Percentiles rank a stretch among this genome's conserved stretches.
Evolutionary conservation across 176 grass and related monocot species (phyloP).

Genomic region (Pontederia crassipes): DNA sequence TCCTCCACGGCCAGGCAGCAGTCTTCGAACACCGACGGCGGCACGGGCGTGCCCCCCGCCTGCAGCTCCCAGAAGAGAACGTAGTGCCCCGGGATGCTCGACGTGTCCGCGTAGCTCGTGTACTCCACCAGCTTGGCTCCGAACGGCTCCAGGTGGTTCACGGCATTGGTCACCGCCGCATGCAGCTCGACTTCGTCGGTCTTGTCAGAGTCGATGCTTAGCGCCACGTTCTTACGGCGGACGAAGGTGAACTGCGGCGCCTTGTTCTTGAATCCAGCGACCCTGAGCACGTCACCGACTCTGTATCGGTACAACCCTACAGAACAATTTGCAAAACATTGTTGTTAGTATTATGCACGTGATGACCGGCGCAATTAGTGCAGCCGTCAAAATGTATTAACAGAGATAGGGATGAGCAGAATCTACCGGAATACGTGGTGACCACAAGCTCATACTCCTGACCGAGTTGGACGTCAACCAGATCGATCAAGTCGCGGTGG

Average conservation of each 20-base stretch:
- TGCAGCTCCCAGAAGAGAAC: conserved; percentile 91
- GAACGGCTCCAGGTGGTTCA: conserved; percentile 66
- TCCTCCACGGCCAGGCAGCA: conserved; percentile 93
- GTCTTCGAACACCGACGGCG: conserved; percentile 78
- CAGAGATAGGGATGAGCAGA: neutral
- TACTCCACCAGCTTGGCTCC: conserved; percentile 80
- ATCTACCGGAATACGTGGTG: conserved; percentile 74
- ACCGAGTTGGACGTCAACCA: conserved; percentile 69
- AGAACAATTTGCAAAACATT: neutral
- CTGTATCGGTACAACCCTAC: conserved; percentile 91
- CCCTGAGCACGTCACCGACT: conserved; percentile 81
- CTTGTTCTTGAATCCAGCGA: conserved; percentile 85
- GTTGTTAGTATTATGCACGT: neutral
- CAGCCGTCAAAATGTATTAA: neutral
- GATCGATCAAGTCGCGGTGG: conserved; percentile 60
- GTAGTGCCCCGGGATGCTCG: conserved; percentile 77
- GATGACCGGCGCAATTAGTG: neutral
- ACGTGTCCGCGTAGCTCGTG: conserved; percentile 77
- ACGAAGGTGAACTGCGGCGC: conserved; percentile 83
- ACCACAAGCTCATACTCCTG: conserved; percentile 92
- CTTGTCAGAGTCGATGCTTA: conserved; percentile 89
- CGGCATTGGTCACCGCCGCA: conserved; percentile 53
- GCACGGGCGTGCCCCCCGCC: conserved; percentile 41
- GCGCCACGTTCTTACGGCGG: conserved; percentile 80
- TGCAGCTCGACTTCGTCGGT: conserved; percentile 98